phyloP scores from a whole-genome alignment of 257 asterid species.

The Jaltomata sinuosa region DNA sequence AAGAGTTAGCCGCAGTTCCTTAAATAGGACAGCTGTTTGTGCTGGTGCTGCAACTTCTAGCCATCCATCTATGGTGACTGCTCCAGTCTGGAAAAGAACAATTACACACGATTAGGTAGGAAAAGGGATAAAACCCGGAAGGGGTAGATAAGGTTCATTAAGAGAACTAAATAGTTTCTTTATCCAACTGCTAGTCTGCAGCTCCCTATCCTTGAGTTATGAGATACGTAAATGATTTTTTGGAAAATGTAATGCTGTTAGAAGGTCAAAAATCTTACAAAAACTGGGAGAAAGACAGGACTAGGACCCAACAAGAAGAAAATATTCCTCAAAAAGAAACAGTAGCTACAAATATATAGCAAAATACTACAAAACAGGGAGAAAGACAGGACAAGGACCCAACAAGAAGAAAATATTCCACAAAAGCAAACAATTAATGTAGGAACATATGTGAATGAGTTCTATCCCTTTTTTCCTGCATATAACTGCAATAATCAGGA shows the following conservation, averaged over 20 bases:
- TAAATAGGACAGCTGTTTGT: constrained; percentile 89
- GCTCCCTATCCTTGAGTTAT: background rate
- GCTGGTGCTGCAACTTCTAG: constrained; percentile 86
- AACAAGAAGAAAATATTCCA: background rate
- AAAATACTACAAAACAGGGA: background rate
- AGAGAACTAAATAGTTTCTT: background rate
- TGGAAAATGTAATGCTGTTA: background rate
- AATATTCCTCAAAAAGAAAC: background rate
- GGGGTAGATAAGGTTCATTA: background rate
- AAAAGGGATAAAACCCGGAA: background rate
- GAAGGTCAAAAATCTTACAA: background rate
- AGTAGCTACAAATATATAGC: background rate
- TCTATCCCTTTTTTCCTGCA: background rate
- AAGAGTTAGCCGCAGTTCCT: constrained; percentile 76
- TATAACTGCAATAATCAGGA: background rate
- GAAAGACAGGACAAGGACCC: background rate
- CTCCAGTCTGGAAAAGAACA: constrained; percentile 57
- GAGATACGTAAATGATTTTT: background rate
- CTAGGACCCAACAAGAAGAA: background rate
- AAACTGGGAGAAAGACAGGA: background rate
- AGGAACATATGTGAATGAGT: background rate
- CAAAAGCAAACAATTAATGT: background rate
- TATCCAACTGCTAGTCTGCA: background rate
- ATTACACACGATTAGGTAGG: background rate
- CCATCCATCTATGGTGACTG: constrained; percentile 71